Percentiles rank a stretch among this genome's conserved stretches.
phyloP scores from a whole-genome alignment of 2,329 filamentous ascomycete species.

The Beauveria brongniartii region DNA sequence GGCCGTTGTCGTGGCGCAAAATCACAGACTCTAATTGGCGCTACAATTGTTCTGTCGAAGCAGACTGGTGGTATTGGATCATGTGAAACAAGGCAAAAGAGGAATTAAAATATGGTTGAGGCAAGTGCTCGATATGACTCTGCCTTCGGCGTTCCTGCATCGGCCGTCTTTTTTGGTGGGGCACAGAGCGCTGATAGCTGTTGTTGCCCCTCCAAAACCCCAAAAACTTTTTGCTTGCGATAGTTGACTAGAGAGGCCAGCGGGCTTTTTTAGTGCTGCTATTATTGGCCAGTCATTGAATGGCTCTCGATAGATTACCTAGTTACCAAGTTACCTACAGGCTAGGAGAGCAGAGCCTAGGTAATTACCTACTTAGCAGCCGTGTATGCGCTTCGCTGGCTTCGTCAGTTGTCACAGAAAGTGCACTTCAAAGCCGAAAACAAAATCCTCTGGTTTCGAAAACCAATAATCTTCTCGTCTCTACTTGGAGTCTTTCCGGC shows the following conservation, averaged over 20 bases:
- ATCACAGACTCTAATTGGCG: background rate
- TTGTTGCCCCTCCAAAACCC: constrained; percentile 16
- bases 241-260: background rate
- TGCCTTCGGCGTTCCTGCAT: constrained; percentile 16
- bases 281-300: background rate
- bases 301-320: background rate
- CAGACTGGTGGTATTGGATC: background rate
- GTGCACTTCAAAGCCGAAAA: no score
- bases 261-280: background rate
- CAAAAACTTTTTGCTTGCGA: background rate
- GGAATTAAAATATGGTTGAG: background rate
- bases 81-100: background rate
- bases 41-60: background rate
- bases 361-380: background rate
- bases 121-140: constrained; percentile 1
- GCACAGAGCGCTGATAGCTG: constrained; percentile 4
- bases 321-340: background rate
- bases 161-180: constrained; percentile 19
- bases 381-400: background rate
- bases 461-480: no score
- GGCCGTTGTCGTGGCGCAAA: background rate
- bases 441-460: no score
- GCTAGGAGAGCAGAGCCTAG: no score
- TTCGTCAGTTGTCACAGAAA: background rate
- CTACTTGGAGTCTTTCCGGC: background rate